Conservation (phyloP, 192 early-diverging fungal species). For the Linnemannia elongata region DNA sequence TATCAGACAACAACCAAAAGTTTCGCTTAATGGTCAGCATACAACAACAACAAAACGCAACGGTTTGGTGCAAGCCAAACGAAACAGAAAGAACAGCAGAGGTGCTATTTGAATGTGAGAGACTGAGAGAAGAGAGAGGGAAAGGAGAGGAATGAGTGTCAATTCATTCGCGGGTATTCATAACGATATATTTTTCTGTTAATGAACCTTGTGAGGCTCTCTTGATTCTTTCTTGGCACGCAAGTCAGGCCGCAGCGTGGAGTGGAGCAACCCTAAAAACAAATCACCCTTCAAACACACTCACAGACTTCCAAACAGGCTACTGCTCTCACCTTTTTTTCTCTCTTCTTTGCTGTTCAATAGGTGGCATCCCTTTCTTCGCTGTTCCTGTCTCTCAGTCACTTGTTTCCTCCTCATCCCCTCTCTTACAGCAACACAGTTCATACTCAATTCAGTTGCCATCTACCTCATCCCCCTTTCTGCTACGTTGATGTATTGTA, state of each 20-base stretch:
- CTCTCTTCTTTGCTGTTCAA: not conserved
- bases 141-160: not conserved
- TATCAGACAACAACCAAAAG: too few relatives aligned
- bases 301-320: not conserved
- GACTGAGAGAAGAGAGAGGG: not conserved
- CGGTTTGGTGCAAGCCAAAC: not conserved
- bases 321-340: not conserved
- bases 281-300: not conserved
- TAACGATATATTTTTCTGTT: not conserved
- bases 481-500: not conserved
- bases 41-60: too few relatives aligned
- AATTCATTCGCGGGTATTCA: not conserved
- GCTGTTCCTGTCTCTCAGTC: not conserved
- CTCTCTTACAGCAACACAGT: not conserved
- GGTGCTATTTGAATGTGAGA: too few relatives aligned
- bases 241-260: conserved; percentile 20
- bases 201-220: not conserved
- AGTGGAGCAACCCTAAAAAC: conserved; percentile 20
- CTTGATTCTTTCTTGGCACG: conserved; percentile 11
- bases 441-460: not conserved
- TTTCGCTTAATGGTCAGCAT: too few relatives aligned
- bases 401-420: not conserved
- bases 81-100: not conserved
- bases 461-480: not conserved
- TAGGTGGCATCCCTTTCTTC: not conserved